Base-by-base conservation (phyloP, 2,329 filamentous ascomycete species). In the Whalleya microplaca region DNA sequence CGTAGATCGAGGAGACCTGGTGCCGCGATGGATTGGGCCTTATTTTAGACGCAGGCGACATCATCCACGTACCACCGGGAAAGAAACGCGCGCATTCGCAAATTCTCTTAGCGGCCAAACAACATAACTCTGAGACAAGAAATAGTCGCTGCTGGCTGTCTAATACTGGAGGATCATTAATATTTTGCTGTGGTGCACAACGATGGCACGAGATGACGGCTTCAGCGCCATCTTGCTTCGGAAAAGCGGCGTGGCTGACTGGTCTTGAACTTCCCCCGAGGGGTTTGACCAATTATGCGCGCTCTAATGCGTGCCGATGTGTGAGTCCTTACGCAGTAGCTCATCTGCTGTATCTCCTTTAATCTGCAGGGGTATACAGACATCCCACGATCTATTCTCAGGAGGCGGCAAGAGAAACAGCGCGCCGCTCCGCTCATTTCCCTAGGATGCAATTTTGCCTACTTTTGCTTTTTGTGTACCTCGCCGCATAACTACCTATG, bases 371-470 rank as follows among this genome's bases (percentile, higher is more conserved):
- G 44, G 46, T 50, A 48, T 12, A 5, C 32, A 12, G 32, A 16
- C 32, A 37, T 37, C 32, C 32, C 32, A 37, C 32, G 32, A 37
- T 37, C 32, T 37, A 14, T 37, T 3, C 14, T 14, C 32, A 14
- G 6, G 32, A 37, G 32, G 32, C 10, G 14, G 14, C 7, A 37
- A 37, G 32, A 37, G 14, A 37, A 6, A 37, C 10, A 37, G 3
- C 14, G 6, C 32, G 8, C 32, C 32, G 32, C 32, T 3, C 32
- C 32, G 32, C 32, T 12, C 32, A 37, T 37, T 27, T 27, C 23
- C 23, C 57, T 57, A 55, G 60, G 54, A 52, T 55, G 60, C 57
- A 60, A 54, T 44, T 32, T 46, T 48, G 56, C 56, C 51, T 43
- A 52, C 48, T 46, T 29, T 49, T 27, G 53, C 6, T 45, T 16